These are phyloP conservation scores for Halophytophthora polymorphica DNA, from an alignment of 352 stramenopile genomes.

Conservation along the genomic window DNA sequence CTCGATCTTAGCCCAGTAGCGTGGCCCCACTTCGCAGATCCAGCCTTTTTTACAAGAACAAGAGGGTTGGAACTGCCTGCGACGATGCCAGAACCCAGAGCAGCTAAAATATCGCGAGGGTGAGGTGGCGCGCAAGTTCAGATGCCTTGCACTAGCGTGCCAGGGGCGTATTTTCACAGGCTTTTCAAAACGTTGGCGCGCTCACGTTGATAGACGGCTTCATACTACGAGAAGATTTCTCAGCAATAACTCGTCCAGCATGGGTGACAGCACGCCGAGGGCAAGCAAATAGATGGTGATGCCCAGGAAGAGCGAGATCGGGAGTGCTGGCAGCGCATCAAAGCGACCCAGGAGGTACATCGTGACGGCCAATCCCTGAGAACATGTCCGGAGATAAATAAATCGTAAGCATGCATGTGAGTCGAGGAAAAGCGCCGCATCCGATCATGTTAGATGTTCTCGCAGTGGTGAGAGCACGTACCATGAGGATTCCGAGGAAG, in stretches of 20 bases:
- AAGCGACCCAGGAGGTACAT: conserved; percentile 92
- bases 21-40: too few species aligned
- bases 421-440: neutral
- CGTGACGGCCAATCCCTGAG: conserved; percentile 83
- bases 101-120: too few species aligned
- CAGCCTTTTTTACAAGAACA: too few species aligned
- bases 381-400: conserved; percentile 4
- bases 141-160: too few species aligned
- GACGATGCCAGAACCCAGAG: too few species aligned
- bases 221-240: conserved; percentile 19
- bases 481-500: conserved; percentile 90
- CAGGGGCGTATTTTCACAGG: too few species aligned
- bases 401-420: neutral
- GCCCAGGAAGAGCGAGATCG: conserved; percentile 93
- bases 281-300: conserved; percentile 49
- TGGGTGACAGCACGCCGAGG: conserved; percentile 27
- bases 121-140: too few species aligned
- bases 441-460: too few species aligned
- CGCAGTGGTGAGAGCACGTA: conserved; percentile 28
- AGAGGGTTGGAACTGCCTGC: too few species aligned
- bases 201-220: too few species aligned
- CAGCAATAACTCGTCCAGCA: conserved; percentile 28
- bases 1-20: too few species aligned
- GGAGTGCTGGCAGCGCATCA: conserved; percentile 92
- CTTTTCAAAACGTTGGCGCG: too few species aligned